Conservation (phyloP, 352 stramenopile species). For the Globisporangium alternatum region DNA sequence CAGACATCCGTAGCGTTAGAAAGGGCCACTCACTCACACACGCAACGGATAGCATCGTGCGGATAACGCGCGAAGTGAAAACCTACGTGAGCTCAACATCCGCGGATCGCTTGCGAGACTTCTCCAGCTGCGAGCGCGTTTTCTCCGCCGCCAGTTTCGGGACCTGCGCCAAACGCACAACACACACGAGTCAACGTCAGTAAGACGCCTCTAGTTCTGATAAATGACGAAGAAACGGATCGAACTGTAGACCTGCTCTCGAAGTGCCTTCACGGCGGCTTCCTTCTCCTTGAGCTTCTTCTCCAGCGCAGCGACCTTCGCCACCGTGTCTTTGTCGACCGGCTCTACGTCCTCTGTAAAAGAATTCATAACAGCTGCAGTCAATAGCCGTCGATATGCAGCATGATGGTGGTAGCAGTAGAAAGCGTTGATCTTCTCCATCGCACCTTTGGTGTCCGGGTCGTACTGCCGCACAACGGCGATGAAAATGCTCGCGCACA, state of each 20-base stretch:
- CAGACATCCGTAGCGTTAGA: constrained; percentile 1
- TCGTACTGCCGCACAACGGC: constrained; percentile 69
- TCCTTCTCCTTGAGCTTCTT: constrained; percentile 55
- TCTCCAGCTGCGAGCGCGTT: constrained; percentile 46
- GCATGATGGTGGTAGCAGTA: no score
- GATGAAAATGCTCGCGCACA: constrained; percentile 73
- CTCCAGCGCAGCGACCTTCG: constrained; percentile 49
- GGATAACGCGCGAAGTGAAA: background rate
- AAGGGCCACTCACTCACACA: no score
- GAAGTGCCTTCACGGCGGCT: constrained; percentile 46
- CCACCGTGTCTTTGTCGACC: constrained; percentile 40
- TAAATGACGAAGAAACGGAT: background rate
- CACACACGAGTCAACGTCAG: background rate
- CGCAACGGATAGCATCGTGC: no score
- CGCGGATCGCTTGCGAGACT: constrained; percentile 50
- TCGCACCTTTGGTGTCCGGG: constrained; percentile 50
- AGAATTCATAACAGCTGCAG: background rate
- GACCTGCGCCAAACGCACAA: constrained; percentile 25
- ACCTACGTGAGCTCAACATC: constrained; percentile 49
- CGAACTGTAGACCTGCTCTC: constrained; percentile 32
- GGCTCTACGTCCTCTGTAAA: constrained; percentile 56
- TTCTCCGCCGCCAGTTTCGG: constrained; percentile 49
- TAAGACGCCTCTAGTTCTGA: no score
- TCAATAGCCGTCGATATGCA: no score
- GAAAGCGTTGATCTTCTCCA: no score